Evolutionary conservation across 2,329 filamentous ascomycete species (phyloP).

Genomic region (Aspergillus ochraceoroseus): DNA sequence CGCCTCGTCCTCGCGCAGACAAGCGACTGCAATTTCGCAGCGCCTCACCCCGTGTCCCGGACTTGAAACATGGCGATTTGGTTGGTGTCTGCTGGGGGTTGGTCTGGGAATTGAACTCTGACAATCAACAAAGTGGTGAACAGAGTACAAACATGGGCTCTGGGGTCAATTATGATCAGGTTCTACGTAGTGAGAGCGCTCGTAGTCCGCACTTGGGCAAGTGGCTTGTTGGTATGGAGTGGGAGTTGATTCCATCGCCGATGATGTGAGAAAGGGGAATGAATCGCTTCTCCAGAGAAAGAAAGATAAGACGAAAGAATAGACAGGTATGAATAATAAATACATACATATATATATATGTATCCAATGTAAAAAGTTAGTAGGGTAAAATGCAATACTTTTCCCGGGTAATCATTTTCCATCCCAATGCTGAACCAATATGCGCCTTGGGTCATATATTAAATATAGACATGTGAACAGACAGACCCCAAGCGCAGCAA

Average conservation of each 20-base stretch:
- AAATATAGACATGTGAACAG: no score
- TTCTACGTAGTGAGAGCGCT: background rate
- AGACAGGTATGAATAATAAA: conserved; percentile 24
- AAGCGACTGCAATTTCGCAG: conserved; percentile 4
- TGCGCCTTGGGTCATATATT: background rate
- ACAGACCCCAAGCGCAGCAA: no score
- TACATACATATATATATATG: no score
- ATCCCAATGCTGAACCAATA: background rate
- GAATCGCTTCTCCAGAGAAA: no score
- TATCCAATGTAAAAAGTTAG: conserved; percentile 2
- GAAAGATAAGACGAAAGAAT: background rate
- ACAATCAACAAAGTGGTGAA: background rate
- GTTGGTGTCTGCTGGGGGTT: conserved; percentile 33
- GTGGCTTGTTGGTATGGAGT: conserved; percentile 40
- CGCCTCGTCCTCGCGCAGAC: conserved; percentile 18
- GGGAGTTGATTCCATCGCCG: conserved; percentile 34
- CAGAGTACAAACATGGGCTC: background rate
- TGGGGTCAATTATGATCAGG: background rate
- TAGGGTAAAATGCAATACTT: background rate
- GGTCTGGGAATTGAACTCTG: conserved; percentile 36
- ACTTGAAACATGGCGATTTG: conserved; percentile 20
- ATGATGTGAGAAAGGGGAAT: no score
- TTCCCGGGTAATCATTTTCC: background rate
- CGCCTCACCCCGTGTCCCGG: background rate
- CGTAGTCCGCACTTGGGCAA: conserved; percentile 10